Evolutionary conservation across 176 grass and related monocot species (phyloP), one percentile per base, ranked within the genome.

Genomic region (Bonia amplexicaulis): DNA sequence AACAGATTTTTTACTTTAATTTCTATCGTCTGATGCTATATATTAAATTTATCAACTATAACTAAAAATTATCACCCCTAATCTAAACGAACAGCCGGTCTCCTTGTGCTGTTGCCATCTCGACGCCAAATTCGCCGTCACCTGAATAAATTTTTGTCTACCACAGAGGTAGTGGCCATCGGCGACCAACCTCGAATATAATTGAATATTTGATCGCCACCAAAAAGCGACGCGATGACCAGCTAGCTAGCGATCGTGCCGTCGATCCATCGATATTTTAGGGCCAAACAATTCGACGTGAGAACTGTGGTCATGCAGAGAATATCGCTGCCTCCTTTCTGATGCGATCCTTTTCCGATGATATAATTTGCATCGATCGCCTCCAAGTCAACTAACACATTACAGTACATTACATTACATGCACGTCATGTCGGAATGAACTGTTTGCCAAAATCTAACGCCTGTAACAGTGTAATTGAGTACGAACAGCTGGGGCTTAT

Each of bases 201-300:
- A 61, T 87, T 76, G 4, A 83, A 70, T 55, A 75, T 31, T 14
- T 6, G 20, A 41, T 60, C 80, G 73, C 6, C 45, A 67, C 58
- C 1, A 17, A 69, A 16, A 73, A 74, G 76, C 33, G 58, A 52
- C 57, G 73, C 47, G 7, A 27, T 17, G n/a, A 12, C 19, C 7
- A 55, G 62, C 72, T 77, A 77, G 53, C n/a, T 33, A 10, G 9
- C 19, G 12, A 60, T 60, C 80, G 51, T 29, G 33, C 74, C 74
- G 19, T 31, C 12, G 27, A 63, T 73, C 79, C 17, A n/a, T 49
- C 6, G 27, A 44, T 66, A 52, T 6, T 73, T 49, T 12, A 52
- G 77, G 64, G 63, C 44, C 35, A 40, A 2, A 27, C 53, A 26
- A 81, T 67, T 80, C 87, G 67, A 89, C 83, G 70, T 89, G 53